Percentiles rank a stretch among this genome's conserved stretches.
phyloP scores from a whole-genome alignment of 805 yeast species.

The Grigorovia transvaalensis region DNA sequence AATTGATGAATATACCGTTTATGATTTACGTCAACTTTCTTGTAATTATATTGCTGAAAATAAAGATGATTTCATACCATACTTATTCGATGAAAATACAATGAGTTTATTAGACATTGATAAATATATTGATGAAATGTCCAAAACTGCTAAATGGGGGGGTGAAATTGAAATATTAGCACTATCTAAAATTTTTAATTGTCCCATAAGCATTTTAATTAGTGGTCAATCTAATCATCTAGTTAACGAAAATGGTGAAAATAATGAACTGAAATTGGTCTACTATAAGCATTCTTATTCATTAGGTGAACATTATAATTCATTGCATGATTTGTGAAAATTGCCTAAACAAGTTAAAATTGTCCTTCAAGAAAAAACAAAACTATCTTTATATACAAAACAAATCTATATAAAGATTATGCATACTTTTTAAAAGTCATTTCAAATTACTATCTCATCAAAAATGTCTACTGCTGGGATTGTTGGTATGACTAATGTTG shows the following conservation, averaged over 20 bases:
- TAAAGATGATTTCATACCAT: conserved; percentile 68
- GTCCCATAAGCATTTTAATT: conserved; percentile 67
- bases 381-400: conserved; percentile 24
- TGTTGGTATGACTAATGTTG: conserved; percentile 91
- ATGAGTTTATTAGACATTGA: conserved; percentile 53
- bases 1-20: conserved; percentile 9
- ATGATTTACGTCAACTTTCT: conserved; percentile 52
- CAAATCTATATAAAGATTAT: too few relatives aligned
- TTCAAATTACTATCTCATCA: not conserved
- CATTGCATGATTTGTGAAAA: conserved; percentile 39
- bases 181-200: conserved; percentile 54
- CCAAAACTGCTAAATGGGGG: conserved; percentile 87
- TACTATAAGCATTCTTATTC: conserved; percentile 81
- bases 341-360: not conserved
- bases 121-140: conserved; percentile 58
- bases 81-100: conserved; percentile 69
- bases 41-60: conserved; percentile 56
- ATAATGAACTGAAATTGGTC: conserved; percentile 55
- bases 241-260: conserved; percentile 49
- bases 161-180: conserved; percentile 89
- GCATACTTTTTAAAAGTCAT: not conserved
- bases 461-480: conserved; percentile 54
- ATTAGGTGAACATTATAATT: conserved; percentile 91
- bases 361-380: conserved; percentile 48
- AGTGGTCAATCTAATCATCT: conserved; percentile 61